Conservation (phyloP, 2,329 filamentous ascomycete genomes). For the Aspergillus alliaceus region DNA sequence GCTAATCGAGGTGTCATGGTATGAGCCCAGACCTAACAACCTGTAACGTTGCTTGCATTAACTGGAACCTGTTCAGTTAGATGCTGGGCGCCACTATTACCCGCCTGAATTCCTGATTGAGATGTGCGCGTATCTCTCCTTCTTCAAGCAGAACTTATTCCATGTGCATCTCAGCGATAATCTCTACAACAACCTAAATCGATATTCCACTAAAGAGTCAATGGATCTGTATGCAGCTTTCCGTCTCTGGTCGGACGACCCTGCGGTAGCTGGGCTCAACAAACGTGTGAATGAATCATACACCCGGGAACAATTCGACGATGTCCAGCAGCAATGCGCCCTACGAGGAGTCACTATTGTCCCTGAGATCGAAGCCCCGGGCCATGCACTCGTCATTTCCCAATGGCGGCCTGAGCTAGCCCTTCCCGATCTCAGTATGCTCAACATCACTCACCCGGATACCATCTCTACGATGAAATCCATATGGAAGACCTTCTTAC, state of each 20-base stretch:
- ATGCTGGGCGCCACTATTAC: slow-evolving; percentile 55
- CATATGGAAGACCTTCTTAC: slow-evolving; percentile 44
- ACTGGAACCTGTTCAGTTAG: slow-evolving; percentile 19
- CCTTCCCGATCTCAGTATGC: slow-evolving; percentile 48
- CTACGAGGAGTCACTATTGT: slow-evolving; percentile 56
- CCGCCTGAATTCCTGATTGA: slow-evolving; percentile 53
- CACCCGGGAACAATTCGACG: slow-evolving; percentile 48
- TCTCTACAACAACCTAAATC: slow-evolving; percentile 39
- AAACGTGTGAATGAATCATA: slow-evolving; percentile 55
- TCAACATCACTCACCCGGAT: slow-evolving; percentile 55
- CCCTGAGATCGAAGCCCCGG: slow-evolving; percentile 58
- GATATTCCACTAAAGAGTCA: slow-evolving; percentile 47
- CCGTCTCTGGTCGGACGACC: slow-evolving; percentile 51
- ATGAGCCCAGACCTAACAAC: slow-evolving; percentile 31
- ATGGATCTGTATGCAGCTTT: slow-evolving; percentile 54
- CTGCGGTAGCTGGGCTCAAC: slow-evolving; percentile 51
- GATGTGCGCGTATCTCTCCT: slow-evolving; percentile 58
- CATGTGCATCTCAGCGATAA: slow-evolving; percentile 59
- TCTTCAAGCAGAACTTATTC: slow-evolving; percentile 59
- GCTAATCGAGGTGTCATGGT: slow-evolving; percentile 46
- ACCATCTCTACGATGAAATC: slow-evolving; percentile 52
- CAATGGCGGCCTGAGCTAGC: slow-evolving; percentile 59
- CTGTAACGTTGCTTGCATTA: background rate
- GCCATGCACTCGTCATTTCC: slow-evolving; percentile 54
- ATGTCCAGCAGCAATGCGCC: slow-evolving; percentile 52